phyloP scores from a whole-genome alignment of 2,329 filamentous ascomycete genomes.

The Botrytis pseudocinerea region DNA sequence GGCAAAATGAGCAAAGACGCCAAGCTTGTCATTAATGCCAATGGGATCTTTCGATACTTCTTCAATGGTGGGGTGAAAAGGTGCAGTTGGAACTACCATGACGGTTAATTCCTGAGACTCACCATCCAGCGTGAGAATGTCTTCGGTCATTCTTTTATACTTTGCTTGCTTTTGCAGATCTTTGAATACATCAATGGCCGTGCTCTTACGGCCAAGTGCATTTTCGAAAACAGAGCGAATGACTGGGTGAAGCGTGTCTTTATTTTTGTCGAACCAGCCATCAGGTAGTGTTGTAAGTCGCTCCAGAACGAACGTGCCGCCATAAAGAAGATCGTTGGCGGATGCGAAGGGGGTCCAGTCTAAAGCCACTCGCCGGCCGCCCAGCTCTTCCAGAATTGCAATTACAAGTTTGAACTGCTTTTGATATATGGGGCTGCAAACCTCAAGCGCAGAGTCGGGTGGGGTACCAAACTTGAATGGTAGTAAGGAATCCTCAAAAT shows the following conservation, averaged over 20 bases:
- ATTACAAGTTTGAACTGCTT: conserved; percentile 48
- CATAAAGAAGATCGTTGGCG: conserved; percentile 53
- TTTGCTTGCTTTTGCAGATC: conserved; percentile 50
- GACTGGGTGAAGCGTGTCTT: conserved; percentile 51
- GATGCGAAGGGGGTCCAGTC: conserved; percentile 50
- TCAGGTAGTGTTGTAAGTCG: conserved; percentile 48
- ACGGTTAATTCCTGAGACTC: conserved; percentile 42
- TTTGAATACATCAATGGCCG: conserved; percentile 50
- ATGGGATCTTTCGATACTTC: conserved; percentile 54
- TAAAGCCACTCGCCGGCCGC: conserved; percentile 38
- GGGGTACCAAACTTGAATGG: conserved; percentile 54
- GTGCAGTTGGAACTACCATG: conserved; percentile 54
- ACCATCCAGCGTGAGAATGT: conserved; percentile 41
- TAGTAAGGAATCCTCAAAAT: conserved; percentile 32
- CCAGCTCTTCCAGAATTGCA: conserved; percentile 43
- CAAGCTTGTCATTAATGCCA: conserved; percentile 49
- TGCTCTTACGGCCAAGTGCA: conserved; percentile 43
- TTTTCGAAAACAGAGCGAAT: conserved; percentile 48
- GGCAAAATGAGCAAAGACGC: conserved; percentile 54
- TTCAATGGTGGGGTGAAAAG: conserved; percentile 49
- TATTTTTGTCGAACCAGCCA: conserved; percentile 48
- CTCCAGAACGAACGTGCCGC: conserved; percentile 54
- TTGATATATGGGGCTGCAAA: conserved; percentile 46
- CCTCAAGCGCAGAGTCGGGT: conserved; percentile 45
- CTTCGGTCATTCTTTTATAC: conserved; percentile 46